Evolutionary conservation across 768 basidiomycete genomes (phyloP).

Genomic region (Lentinula aciculospora): DNA sequence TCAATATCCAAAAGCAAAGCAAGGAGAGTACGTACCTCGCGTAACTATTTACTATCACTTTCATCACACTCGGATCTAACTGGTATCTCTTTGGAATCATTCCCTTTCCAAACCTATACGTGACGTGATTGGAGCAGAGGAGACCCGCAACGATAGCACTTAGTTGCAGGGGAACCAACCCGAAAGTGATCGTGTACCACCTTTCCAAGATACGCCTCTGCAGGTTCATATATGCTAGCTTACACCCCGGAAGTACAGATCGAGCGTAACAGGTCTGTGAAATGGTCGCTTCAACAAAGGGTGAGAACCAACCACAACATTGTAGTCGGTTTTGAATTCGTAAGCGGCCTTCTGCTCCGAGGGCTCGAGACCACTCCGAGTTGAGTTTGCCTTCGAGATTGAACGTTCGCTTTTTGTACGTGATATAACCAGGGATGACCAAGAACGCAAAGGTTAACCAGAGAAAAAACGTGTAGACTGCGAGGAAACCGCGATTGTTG

Average conservation of each 20-base stretch:
- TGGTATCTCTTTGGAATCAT: conserved; percentile 87
- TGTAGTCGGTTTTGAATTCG: conserved; percentile 66
- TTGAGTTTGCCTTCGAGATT: conserved; percentile 77
- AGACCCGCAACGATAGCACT: conserved; percentile 55
- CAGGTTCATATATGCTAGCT: conserved; percentile 53
- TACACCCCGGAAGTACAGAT: conserved; percentile 68
- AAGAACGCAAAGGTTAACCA: conserved; percentile 73
- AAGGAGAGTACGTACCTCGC: conserved; percentile 46
- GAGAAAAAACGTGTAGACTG: conserved; percentile 68
- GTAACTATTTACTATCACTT: conserved; percentile 81
- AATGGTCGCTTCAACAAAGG: conserved; percentile 74
- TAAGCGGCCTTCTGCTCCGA: conserved; percentile 55
- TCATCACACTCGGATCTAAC: conserved; percentile 68
- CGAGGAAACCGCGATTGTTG: conserved; percentile 81
- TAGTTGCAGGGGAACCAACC: conserved; percentile 65
- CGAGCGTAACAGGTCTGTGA: conserved; percentile 71
- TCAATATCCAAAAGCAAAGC: not conserved
- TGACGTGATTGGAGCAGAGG: conserved; percentile 79
- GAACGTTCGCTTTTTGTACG: conserved; percentile 58
- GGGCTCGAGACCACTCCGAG: conserved; percentile 58
- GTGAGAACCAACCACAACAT: conserved; percentile 79
- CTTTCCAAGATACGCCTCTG: conserved; percentile 39
- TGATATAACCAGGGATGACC: conserved; percentile 71
- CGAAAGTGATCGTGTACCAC: conserved; percentile 66
- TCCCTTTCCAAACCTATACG: conserved; percentile 83